These are phyloP conservation scores for Wickerhamomyces bisporus DNA, from an alignment of 805 yeast species.

Conservation along the genomic window DNA sequence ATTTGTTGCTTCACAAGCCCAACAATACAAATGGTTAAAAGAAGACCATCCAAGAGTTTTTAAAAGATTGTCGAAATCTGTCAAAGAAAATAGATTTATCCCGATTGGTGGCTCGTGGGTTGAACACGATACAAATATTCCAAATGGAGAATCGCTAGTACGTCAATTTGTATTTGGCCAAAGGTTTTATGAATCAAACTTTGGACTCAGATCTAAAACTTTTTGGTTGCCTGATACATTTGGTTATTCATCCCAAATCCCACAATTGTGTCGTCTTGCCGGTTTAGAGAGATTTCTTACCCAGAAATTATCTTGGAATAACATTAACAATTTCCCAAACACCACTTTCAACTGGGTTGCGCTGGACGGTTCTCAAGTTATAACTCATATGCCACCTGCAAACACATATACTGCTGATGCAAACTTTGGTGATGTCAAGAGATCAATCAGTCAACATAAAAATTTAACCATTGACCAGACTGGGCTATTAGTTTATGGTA, in stretches of 20 bases:
- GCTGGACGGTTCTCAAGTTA: conserved; percentile 85
- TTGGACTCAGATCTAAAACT: conserved; percentile 67
- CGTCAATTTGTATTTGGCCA: conserved; percentile 92
- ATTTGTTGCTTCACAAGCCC: conserved; percentile 94
- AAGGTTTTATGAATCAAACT: conserved; percentile 71
- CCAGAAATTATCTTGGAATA: conserved; percentile 95
- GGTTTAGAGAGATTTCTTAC: conserved; percentile 84
- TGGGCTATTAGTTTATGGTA: conserved; percentile 79
- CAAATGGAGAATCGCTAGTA: conserved; percentile 86
- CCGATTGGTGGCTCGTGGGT: conserved; percentile 99
- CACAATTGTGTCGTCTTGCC: conserved; percentile 85
- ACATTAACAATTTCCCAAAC: conserved; percentile 85
- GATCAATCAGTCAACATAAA: conserved; percentile 78
- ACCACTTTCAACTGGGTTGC: conserved; percentile 95
- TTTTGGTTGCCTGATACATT: conserved; percentile 98
- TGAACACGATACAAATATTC: conserved; percentile 93
- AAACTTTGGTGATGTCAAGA: conserved; percentile 84
- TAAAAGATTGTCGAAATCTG: conserved; percentile 51
- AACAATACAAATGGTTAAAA: conserved; percentile 89
- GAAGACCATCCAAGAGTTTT: conserved; percentile 82
- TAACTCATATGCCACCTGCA: conserved; percentile 97
- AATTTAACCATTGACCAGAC: conserved; percentile 75
- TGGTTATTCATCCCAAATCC: conserved; percentile 93
- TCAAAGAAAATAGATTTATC: conserved; percentile 67
- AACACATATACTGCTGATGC: conserved; percentile 94